Percentiles rank a stretch among this genome's conserved stretches.
Conservation (phyloP, 2,329 filamentous ascomycete species). For the Cordyceps javanica region DNA sequence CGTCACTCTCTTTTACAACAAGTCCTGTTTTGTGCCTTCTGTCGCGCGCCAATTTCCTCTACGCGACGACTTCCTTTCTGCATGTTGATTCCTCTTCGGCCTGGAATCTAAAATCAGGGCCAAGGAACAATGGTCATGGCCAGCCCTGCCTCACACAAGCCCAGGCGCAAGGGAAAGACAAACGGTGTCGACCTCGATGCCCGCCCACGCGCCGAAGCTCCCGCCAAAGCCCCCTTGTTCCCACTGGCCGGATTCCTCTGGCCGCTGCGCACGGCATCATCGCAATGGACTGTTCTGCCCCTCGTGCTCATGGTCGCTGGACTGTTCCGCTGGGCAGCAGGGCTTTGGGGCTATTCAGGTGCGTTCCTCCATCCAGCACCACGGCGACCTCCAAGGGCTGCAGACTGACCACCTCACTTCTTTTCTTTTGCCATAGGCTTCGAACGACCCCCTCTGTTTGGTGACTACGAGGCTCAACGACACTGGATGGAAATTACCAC, state of each 20-base stretch:
- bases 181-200: conserved; percentile 31
- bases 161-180: conserved; percentile 53
- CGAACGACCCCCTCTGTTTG: conserved; percentile 79
- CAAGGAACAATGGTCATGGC: conserved; percentile 36
- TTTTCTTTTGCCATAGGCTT: conserved; percentile 48
- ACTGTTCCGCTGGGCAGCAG: conserved; percentile 86
- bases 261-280: conserved; percentile 76
- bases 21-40: neutral
- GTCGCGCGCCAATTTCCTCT: neutral
- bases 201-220: conserved; percentile 31
- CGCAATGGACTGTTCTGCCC: conserved; percentile 88
- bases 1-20: neutral
- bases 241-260: conserved; percentile 91
- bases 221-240: conserved; percentile 64
- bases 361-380: conserved; percentile 19
- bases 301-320: conserved; percentile 84
- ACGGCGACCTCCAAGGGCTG: neutral
- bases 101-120: neutral
- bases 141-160: conserved; percentile 51
- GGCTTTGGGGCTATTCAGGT: conserved; percentile 95
- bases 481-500: conserved; percentile 99
- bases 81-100: neutral
- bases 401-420: conserved; percentile 13
- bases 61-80: neutral
- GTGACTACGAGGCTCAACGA: conserved; percentile 94